Base-by-base conservation (phyloP, 75 land plant genomes). In the Pinus albicaulis region DNA sequence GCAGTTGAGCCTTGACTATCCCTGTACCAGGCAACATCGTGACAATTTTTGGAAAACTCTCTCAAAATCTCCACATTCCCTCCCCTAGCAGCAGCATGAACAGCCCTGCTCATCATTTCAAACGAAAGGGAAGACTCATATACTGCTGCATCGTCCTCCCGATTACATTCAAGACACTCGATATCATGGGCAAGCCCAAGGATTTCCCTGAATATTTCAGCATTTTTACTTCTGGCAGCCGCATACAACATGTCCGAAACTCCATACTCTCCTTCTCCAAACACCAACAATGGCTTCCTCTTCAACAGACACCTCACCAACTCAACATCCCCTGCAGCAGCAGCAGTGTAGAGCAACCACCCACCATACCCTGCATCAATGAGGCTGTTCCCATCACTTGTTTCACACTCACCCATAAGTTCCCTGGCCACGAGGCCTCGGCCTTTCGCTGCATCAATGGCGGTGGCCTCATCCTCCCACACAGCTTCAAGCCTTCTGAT, bases 201-300 rank as follows among this genome's bases (percentile, higher is more conserved):
- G 10, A 92, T 26, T 55, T 83, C 23, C 84, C 71, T 80, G 41
- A 92, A 92, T 20, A 89, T 88, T 34, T 81, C 83, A 41, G 22
- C 62, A 65, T 79, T 84, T 79, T 79, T 89, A 68, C 94, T 79
- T 80, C 89, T 80, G 3, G 94, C 91, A 22, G 94, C 94, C n/a
- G 92, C 94, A 73, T 92, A 89, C 20, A 92, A 63, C 16, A 92
- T 81, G 65, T 92, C 94, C 10, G 92, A 87, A 52, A 89, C 83
- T 3, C 94, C 90, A 77, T 81, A 92, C 56, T 92, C 94, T 12
- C 92, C 92, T 76, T 92, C 94, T 16, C 94, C 94, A 65, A 83
- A 85, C 25, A 87, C 89, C 57, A 89, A 74, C 1, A 85, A 58
- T 3, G 94, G 90, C 38, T 89, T 82, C 60, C 74, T 80, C 31